Conservation (phyloP, 179 eudicot species). For the Heliamphora pulchella region DNA sequence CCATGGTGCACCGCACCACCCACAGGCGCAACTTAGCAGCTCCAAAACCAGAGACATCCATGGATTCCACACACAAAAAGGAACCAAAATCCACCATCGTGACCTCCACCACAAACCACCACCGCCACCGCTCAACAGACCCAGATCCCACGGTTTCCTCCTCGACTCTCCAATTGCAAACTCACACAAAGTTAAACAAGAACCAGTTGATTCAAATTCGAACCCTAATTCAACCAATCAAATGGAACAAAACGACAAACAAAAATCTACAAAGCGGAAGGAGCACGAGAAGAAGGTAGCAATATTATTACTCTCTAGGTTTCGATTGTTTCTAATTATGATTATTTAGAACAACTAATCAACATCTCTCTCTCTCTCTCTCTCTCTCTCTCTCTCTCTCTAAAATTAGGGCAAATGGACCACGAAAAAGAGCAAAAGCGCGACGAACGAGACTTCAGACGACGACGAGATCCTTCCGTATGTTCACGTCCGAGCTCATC, state of each 20-base stretch:
- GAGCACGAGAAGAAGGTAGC: slow-evolving; percentile 69
- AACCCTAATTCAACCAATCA: slow-evolving; percentile 42
- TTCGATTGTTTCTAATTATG: slow-evolving; percentile 3
- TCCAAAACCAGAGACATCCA: too few species aligned
- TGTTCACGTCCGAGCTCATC: slow-evolving; percentile 83
- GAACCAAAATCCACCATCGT: too few species aligned
- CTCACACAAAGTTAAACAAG: slow-evolving; percentile 35
- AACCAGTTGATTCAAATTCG: slow-evolving; percentile 54
- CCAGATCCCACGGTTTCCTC: too few species aligned
- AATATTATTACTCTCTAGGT: not conserved
- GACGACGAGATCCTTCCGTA: slow-evolving; percentile 77
- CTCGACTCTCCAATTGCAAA: slow-evolving; percentile 14
- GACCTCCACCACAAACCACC: too few species aligned
- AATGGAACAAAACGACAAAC: slow-evolving; percentile 26
- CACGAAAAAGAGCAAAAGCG: slow-evolving; percentile 43
- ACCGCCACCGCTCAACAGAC: too few species aligned
- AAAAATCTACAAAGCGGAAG: slow-evolving; percentile 58
- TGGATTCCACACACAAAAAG: too few species aligned
- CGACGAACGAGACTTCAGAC: slow-evolving; percentile 28
- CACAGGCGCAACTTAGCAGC: too few species aligned
- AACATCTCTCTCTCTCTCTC: not conserved
- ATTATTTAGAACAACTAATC: not conserved
- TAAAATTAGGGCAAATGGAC: slow-evolving; percentile 39
- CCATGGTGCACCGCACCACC: too few species aligned
- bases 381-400: not conserved